Conservation (phyloP, 2,329 filamentous ascomycete genomes). For the Talaromyces sp. region DNA sequence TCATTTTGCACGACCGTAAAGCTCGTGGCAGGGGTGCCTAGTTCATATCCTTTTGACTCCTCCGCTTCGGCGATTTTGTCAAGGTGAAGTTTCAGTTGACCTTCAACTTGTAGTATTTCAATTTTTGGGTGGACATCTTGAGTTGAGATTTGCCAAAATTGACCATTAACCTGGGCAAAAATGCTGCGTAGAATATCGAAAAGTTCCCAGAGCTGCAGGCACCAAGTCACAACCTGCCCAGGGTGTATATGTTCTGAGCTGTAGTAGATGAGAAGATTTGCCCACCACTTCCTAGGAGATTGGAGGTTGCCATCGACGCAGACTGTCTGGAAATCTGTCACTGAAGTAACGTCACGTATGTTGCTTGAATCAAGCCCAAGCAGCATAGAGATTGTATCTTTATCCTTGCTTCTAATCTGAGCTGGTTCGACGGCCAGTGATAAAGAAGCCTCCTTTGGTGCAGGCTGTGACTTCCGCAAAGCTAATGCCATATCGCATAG, state of each 20-base stretch:
- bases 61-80: neutral
- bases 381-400: neutral
- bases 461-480: neutral
- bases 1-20: neutral
- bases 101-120: neutral
- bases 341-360: neutral
- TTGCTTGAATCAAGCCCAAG: neutral
- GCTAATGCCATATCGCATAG: neutral
- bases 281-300: neutral
- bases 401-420: neutral
- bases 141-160: neutral
- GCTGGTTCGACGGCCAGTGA: neutral
- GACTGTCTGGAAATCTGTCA: neutral
- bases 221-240: neutral
- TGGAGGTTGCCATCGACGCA: neutral
- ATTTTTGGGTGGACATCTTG: neutral
- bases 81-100: neutral
- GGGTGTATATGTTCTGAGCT: neutral
- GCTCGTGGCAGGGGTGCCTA: neutral
- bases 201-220: neutral
- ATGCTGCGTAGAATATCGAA: neutral
- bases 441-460: neutral
- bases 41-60: neutral
- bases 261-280: neutral
- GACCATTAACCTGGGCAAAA: neutral